Evolutionary conservation across 805 yeast species (phyloP).

Genomic region (Yamadazyma phyllophila): DNA sequence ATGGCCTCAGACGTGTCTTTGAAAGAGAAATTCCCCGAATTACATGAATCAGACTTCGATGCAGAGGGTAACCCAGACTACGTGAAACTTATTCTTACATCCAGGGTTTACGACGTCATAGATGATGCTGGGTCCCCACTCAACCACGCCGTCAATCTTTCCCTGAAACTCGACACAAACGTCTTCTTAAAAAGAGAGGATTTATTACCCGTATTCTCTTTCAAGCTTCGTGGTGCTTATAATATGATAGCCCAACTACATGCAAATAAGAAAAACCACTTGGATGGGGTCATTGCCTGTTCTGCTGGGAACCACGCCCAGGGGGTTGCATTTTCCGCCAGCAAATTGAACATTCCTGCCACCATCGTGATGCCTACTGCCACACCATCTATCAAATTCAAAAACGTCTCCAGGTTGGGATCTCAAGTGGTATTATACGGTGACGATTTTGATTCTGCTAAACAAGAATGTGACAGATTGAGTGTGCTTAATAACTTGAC

Average conservation of each 20-base stretch:
- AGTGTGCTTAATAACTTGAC: slow-evolving; percentile 69
- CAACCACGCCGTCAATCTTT: slow-evolving; percentile 68
- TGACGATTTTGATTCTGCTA: slow-evolving; percentile 94
- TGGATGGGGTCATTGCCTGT: slow-evolving; percentile 93
- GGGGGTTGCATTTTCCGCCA: slow-evolving; percentile 94
- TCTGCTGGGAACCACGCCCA: slow-evolving; percentile 99
- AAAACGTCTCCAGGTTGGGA: slow-evolving; percentile 89
- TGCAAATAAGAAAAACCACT: slow-evolving; percentile 49
- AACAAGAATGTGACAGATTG: slow-evolving; percentile 79
- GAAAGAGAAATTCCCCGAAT: slow-evolving; percentile 42
- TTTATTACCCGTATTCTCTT: slow-evolving; percentile 88
- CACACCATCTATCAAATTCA: slow-evolving; percentile 91
- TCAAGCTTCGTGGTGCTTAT: slow-evolving; percentile 96
- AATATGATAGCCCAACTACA: slow-evolving; percentile 91
- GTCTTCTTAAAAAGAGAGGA: slow-evolving; percentile 89
- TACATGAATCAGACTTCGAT: slow-evolving; percentile 49
- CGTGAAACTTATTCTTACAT: slow-evolving; percentile 82
- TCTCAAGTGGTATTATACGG: slow-evolving; percentile 92
- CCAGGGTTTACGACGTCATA: slow-evolving; percentile 92
- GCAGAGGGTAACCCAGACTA: slow-evolving; percentile 82
- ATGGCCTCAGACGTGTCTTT: not conserved
- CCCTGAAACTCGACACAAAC: slow-evolving; percentile 71
- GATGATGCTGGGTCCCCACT: slow-evolving; percentile 78
- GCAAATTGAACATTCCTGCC: slow-evolving; percentile 80
- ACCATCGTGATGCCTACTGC: slow-evolving; percentile 98